A percentile compares a stretch with the other conserved stretches of the same genome.
Conservation (phyloP, 2,329 filamentous ascomycete species). For the Mollisia scopiformis region DNA sequence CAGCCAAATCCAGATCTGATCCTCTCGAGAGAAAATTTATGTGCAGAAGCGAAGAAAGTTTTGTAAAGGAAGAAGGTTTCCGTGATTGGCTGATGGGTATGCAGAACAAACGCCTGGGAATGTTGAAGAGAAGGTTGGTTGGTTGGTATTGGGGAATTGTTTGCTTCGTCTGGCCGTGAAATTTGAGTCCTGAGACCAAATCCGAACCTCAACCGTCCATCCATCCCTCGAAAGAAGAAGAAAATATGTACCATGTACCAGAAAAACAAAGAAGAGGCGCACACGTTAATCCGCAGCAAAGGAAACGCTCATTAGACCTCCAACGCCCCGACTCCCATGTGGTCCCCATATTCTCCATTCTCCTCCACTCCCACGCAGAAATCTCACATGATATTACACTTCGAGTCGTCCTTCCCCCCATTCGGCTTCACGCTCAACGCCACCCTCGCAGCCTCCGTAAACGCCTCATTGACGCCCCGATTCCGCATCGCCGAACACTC, state of each 20-base stretch:
- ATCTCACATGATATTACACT: constrained; percentile 62
- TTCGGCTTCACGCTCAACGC: constrained; percentile 75
- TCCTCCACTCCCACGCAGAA: not conserved
- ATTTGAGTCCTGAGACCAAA: not conserved
- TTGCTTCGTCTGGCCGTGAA: no score
- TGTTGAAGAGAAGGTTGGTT: no score
- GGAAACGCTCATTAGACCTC: constrained; percentile 13
- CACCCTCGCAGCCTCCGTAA: constrained; percentile 95
- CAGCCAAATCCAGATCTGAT: no score
- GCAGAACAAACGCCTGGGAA: not conserved
- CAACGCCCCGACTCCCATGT: constrained; percentile 21
- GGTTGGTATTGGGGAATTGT: no score
- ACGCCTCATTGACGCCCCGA: constrained; percentile 96
- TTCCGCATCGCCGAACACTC: constrained; percentile 99
- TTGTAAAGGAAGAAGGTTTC: no score
- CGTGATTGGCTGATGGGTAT: not conserved
- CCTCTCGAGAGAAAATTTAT: constrained; percentile 14
- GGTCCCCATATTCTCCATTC: not conserved
- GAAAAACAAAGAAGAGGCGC: no score
- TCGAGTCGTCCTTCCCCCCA: constrained; percentile 57
- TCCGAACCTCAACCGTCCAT: not conserved
- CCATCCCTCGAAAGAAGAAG: not conserved
- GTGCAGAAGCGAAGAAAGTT: constrained; percentile 14
- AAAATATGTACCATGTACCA: constrained; percentile 19
- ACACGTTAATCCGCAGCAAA: not conserved